Base-by-base conservation (phyloP, 2,329 filamentous ascomycete species). In the Drechmeria coniospora region DNA sequence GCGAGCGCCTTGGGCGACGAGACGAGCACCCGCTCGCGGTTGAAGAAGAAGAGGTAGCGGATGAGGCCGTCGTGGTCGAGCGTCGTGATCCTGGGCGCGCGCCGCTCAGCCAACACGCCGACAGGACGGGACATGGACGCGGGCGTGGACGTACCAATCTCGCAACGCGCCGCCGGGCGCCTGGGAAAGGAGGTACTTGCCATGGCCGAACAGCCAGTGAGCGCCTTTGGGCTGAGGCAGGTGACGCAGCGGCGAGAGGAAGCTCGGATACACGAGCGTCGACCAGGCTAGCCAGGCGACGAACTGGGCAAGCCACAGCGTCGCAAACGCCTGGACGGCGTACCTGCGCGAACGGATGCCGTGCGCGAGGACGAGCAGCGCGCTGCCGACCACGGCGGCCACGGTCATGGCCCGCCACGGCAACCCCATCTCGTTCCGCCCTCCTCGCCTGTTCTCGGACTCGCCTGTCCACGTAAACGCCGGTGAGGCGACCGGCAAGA, bases 61-160 rank as follows among this genome's bases (percentile, higher is more conserved):
- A 86, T 69, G 12, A 84, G 41, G 3, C 78, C 79, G 6, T 79
- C 54, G 40, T 84, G 73, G 6, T 73, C 71, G 21, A 81, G 54
- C 3, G 57, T 59, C 27, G 66, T 57, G 14, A 66, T 49, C 78
- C 77, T 70, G 33, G 45, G 20, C 55, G 43, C 8, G 56, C 40
- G 64, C 65, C 46, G 33, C 21, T 28, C 26, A 16, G 8, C 5
- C 15, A 9, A 15, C n/a, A 5, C 12, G 12, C 10, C 4, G 8
- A 8, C 18, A 12, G 3, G 21, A 16, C n/a, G 12, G 5, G 10
- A 25, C n/a, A 11, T 8, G 15, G 8, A 12, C 11, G n/a, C n/a
- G 9, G 21, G 23, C 7, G 18, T 15, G n/a, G 15, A 30, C 23
- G 18, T 47, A 68, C 65, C 65, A 70, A 28, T 61, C 53, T 30